Conservation (phyloP, 148 eudicot species). For the Dysphania ambrosioides region DNA sequence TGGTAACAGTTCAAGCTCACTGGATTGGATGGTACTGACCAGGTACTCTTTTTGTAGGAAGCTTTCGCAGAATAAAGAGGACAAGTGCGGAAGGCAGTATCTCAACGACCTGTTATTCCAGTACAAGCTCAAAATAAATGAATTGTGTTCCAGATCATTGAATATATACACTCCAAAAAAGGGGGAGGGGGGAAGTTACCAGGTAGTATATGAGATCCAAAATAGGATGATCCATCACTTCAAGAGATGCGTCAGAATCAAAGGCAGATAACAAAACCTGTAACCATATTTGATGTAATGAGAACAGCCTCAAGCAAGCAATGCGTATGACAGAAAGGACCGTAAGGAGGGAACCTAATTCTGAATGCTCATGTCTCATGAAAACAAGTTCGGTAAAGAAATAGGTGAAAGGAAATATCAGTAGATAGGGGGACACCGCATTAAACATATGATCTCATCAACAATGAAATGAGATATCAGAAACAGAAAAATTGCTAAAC, state of each 20-base stretch:
- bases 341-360: neutral
- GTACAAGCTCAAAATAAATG: neutral
- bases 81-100: conserved; percentile 51
- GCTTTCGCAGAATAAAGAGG: conserved; percentile 47
- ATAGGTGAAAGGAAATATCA: neutral
- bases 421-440: neutral
- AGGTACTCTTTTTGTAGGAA: conserved; percentile 44
- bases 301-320: conserved; percentile 1
- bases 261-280: conserved; percentile 80
- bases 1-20: conserved; percentile 6
- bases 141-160: neutral
- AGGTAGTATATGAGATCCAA: conserved; percentile 54
- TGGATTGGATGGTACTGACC: conserved; percentile 44
- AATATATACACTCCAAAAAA: neutral
- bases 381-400: too few species aligned
- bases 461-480: neutral
- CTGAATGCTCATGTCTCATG: neutral
- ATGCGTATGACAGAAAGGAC: neutral
- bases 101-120: conserved; percentile 41
- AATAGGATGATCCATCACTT: conserved; percentile 82
- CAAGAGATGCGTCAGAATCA: conserved; percentile 68
- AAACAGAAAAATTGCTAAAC: neutral
- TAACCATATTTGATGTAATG: conserved; percentile 12
- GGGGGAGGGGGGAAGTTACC: conserved; percentile 17
- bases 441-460: neutral